Evolutionary conservation across 805 yeast genomes (phyloP), one percentile per base, ranked within the genome.

Genomic region (Saccharomycopsis schoenii): DNA sequence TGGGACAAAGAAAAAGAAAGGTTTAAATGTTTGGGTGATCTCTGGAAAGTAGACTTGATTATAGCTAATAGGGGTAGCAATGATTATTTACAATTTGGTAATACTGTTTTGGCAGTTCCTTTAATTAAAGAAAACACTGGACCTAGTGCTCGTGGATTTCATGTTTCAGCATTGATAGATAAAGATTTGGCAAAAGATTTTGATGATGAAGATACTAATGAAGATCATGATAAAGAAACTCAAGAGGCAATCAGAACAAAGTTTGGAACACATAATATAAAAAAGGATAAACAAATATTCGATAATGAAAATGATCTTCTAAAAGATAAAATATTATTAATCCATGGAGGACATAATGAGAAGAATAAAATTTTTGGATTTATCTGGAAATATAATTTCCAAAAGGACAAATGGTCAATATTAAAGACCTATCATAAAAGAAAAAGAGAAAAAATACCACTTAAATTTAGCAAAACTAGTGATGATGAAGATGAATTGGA

Each of bases 291-390:
- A 24, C 2, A 24, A 24, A 29, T 17, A 12, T 34, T 15, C 21
- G 59, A 36, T 17, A 34, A 15, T 29, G 37, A 25, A 5, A 47
- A 43, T 17, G 34, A 19, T 10, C 17, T 21, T 40, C 43, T 58
- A 19, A 24, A 10, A 11, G 29, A 56, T 15, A 58, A 61, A 34
- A 54, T 60, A 25, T 40, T 61, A 29, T 14, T 61, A 10, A 59
- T 61, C n/a, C 64, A 61, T 50, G 64, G 64, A 2, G 64, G 64
- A 2, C 52, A 25, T 43, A 55, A 52, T 47, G 40, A 21, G n/a
- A 25, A 56, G 2, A 36, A 36, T 15, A 36, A 34, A 29, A 41
- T 58, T 1, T 59, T 55, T 29, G 58, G 54, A 1, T 61, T 59
- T 34, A 41, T 61, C 5, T 61, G 64, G 64, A 29, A 58, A 19